Base-by-base conservation (phyloP, 148 eudicot species). In the Euryodendron excelsum region DNA sequence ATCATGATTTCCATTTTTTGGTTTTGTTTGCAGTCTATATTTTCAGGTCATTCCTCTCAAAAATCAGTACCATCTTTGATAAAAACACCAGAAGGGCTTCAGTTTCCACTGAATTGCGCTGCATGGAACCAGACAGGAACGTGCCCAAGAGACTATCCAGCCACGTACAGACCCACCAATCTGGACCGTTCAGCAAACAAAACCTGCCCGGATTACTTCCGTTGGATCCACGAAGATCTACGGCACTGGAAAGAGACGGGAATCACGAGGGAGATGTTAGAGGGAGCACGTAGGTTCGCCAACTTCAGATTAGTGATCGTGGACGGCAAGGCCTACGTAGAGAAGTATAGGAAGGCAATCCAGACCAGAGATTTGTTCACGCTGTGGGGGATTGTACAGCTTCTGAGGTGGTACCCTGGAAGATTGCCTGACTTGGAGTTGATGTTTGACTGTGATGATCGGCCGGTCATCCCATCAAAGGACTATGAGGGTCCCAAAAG, bases 221-320 rank as follows among this genome's bases (percentile, higher is more conserved):
- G 90, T 65, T 91, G 92, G 92, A 91, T 91, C 70, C 89, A 89
- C 62, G 89, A 91, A 77, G 96, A 91, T 77, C 78, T 91, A 41
- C 78, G 73, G 52, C 96, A 77, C 1, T 91, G 96, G 93, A 88
- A 77, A 47, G 82, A 78, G 70, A 88, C 86, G 21, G 93, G 91
- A 41, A 62, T 91, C 53, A 87, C 89, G 0, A 76, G 82, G 33
- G 78, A 81, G 50, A 91, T 89, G 91, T 82, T 91, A 8, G 93
- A 91, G 17, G 80, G 58, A 13, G 96, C 86, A 36, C 61, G 69
- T 41, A 71, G 11, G 55, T 70, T 81, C 13, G 93, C 96, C 44
- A 88, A 88, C 75, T 83, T 91, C 62, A 80, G 87, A 67, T 48
- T 91, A 8, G 84, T 88, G 60, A 84, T 91, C 44, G 65, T 89